A percentile compares a stretch with the other conserved stretches of the same genome.
These are phyloP conservation scores for Blepharisma undulans DNA, from an alignment of 169 alveolate species.

Conservation along the genomic window DNA sequence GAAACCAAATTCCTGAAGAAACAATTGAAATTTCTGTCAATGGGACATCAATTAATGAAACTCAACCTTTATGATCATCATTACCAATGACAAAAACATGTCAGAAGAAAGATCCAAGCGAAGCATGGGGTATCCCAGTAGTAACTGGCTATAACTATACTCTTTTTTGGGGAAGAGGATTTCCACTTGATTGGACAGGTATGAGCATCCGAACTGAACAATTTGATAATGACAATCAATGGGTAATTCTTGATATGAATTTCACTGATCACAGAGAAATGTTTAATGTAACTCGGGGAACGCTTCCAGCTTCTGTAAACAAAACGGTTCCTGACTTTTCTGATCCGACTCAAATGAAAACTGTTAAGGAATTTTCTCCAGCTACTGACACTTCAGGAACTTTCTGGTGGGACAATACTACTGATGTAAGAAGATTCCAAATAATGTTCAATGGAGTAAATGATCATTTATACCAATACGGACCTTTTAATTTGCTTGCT, in stretches of 20 bases:
- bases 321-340: background rate
- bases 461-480: background rate
- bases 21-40: background rate
- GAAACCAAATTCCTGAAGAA: background rate
- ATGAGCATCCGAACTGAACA: background rate
- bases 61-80: background rate
- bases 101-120: background rate
- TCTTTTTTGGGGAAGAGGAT: constrained; percentile 27
- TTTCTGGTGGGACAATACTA: background rate
- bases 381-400: constrained; percentile 22
- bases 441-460: background rate
- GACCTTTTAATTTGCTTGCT: background rate
- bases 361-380: background rate
- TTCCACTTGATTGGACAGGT: background rate
- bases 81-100: constrained; percentile 24
- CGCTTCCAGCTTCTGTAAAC: background rate
- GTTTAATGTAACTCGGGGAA: background rate
- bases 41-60: background rate
- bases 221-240: background rate
- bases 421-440: background rate
- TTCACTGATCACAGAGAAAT: constrained; percentile 32
- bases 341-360: background rate
- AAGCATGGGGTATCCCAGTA: constrained; percentile 27
- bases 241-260: background rate
- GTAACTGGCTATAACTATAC: constrained; percentile 37